Conservation (phyloP, 331 rosid genomes). For the Dryas integrifolia region DNA sequence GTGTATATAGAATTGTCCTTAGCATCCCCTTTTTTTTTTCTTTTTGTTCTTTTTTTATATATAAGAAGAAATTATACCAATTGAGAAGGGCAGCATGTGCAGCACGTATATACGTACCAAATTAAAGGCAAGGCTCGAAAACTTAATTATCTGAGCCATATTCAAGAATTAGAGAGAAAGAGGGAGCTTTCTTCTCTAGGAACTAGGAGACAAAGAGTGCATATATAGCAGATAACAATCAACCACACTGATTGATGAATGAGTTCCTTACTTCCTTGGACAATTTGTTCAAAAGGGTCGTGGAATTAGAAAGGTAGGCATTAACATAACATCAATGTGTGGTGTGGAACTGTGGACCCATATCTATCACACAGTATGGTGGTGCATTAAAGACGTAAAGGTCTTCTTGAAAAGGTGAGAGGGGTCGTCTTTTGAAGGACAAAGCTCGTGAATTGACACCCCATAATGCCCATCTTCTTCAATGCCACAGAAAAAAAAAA, state of each 20-base stretch:
- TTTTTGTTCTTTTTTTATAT: no score
- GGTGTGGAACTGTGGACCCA: no score
- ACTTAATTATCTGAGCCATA: no score
- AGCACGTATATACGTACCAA: no score
- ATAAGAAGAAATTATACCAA: no score
- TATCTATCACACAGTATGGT: neutral
- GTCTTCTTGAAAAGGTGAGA: conserved; percentile 32
- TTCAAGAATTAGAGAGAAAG: neutral
- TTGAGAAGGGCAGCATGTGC: no score
- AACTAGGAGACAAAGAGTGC: neutral
- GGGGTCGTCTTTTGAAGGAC: conserved; percentile 12
- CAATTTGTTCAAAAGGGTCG: neutral
- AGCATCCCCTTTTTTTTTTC: no score
- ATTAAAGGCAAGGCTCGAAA: no score
- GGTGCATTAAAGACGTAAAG: conserved; percentile 47
- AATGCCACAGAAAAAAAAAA: conserved; percentile 1
- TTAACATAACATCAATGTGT: no score
- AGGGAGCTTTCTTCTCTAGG: no score
- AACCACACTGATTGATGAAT: conserved; percentile 4
- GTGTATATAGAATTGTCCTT: no score
- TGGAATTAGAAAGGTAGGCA: conserved; percentile 14
- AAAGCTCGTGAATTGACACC: conserved; percentile 37
- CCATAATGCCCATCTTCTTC: conserved; percentile 6
- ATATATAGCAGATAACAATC: neutral
- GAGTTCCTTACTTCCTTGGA: neutral